Base-by-base conservation (phyloP, 257 asterid species). In the Solanum medicagineum region DNA sequence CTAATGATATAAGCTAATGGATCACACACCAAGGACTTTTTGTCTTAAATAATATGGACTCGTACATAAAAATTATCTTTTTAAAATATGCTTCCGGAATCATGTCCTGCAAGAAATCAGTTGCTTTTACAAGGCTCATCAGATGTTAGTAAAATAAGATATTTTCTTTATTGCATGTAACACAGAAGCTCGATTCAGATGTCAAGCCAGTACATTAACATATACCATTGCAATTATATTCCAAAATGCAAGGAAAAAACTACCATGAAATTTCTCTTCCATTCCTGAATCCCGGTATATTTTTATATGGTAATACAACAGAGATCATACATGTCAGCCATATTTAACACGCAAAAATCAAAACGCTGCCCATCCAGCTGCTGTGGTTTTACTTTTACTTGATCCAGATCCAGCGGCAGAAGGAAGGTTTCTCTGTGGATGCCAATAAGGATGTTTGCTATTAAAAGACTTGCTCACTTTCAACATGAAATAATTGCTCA, bases 351-450 rank as follows among this genome's bases (percentile, higher is more conserved):
- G 49, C 53, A 36, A 87, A 36, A 74, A 80, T 95, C 91, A 95
- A 88, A 96, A 96, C 75, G 99, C 98, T 57, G 99, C 99, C 99
- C 99, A 96, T 86, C 98, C 99, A 83, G 98, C 94, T 86, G 98
- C 97, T 63, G 94, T 87, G 88, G 95, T 79, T 87, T 88, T 93
- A 83, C 95, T 84, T 87, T 88, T 93, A 84, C 90, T 88, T 44
- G 96, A 63, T 62, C 90, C 94, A 51, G 99, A 89, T 88, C 91
- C 98, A 19, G 91, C 87, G 47, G 87, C 65, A 11, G 97, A 73
- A 16, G 99, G 99, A 81, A 96, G 99, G 88, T 85, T 93, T 88
- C 90, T 93, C 99, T 96, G 97, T 90, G 90, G 44, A 89, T 68
- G 75, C 83, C 87, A 86, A 84, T n/a, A 73, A 51, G 49, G 26